Evolutionary conservation across 1,284 basidiomycete species (phyloP).

Genomic region (Melanopsichium pennsylvanicum): DNA sequence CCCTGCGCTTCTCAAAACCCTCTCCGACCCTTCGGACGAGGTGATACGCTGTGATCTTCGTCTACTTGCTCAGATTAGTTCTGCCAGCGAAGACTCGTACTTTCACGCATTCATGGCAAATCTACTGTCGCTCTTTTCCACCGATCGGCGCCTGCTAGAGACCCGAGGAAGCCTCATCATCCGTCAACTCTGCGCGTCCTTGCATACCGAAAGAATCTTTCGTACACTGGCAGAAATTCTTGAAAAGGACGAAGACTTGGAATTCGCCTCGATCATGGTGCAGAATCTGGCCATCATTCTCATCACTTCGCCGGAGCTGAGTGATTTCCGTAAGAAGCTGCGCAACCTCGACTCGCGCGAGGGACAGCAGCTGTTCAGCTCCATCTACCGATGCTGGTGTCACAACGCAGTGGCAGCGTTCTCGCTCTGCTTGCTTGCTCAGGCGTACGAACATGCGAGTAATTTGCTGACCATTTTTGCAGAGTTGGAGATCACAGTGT

Average conservation of each 20-base stretch:
- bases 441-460: slow-evolving; percentile 98
- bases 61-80: slow-evolving; percentile 90
- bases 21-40: slow-evolving; percentile 96
- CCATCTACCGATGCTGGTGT: slow-evolving; percentile 95
- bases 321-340: slow-evolving; percentile 88
- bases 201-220: slow-evolving; percentile 96
- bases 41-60: slow-evolving; percentile 96
- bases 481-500: slow-evolving; percentile 93
- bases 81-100: slow-evolving; percentile 92
- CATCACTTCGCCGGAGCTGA: slow-evolving; percentile 92
- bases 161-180: slow-evolving; percentile 94
- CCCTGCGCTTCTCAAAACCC: slow-evolving; percentile 89
- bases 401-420: slow-evolving; percentile 98
- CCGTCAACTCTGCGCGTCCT: slow-evolving; percentile 88
- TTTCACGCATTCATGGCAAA: slow-evolving; percentile 96
- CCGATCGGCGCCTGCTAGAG: slow-evolving; percentile 88
- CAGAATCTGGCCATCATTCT: slow-evolving; percentile 97
- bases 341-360: slow-evolving; percentile 89
- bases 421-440: slow-evolving; percentile 91
- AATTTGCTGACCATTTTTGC: slow-evolving; percentile 94
- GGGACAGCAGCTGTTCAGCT: slow-evolving; percentile 89
- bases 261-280: slow-evolving; percentile 95
- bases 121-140: slow-evolving; percentile 91
- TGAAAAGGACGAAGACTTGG: slow-evolving; percentile 98
- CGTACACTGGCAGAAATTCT: slow-evolving; percentile 94